Percentiles rank a stretch among this genome's conserved stretches.
Conservation (phyloP, 352 stramenopile genomes). For the Aphanomyces stellatus region DNA sequence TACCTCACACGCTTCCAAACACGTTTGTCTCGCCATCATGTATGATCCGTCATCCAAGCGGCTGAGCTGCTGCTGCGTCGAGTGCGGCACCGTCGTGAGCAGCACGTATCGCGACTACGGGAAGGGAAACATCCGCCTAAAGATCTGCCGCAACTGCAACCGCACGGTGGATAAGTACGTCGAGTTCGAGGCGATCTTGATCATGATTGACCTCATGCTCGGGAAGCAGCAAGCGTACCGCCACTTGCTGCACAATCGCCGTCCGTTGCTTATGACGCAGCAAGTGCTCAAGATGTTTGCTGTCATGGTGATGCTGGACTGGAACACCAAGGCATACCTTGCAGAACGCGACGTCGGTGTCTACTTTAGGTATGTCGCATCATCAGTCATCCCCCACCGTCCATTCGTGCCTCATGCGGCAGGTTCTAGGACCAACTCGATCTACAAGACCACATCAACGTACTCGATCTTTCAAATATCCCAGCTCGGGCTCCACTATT, state of each 20-base stretch:
- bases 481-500: constrained; percentile 71
- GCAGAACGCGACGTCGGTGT: constrained; percentile 57
- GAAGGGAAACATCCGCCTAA: constrained; percentile 74
- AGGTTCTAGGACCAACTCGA: constrained; percentile 17
- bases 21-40: background rate
- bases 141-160: constrained; percentile 61
- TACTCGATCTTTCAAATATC: constrained; percentile 52
- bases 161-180: constrained; percentile 79
- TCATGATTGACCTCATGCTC: constrained; percentile 80
- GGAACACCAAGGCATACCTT: constrained; percentile 81
- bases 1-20: no score
- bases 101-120: constrained; percentile 75
- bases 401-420: constrained; percentile 32
- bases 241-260: constrained; percentile 75
- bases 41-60: background rate
- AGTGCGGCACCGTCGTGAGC: constrained; percentile 53
- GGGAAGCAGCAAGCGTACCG: constrained; percentile 80
- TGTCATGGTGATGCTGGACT: constrained; percentile 75
- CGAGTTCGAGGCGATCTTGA: constrained; percentile 77
- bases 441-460: constrained; percentile 15
- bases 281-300: constrained; percentile 60
- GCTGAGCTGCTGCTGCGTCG: constrained; percentile 40
- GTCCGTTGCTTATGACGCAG: constrained; percentile 1
- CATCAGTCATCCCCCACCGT: constrained; percentile 20
- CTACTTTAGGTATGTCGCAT: constrained; percentile 31